These are phyloP conservation scores for Globisporangium takayamanum DNA, from an alignment of 352 stramenopile genomes.

Conservation along the genomic window DNA sequence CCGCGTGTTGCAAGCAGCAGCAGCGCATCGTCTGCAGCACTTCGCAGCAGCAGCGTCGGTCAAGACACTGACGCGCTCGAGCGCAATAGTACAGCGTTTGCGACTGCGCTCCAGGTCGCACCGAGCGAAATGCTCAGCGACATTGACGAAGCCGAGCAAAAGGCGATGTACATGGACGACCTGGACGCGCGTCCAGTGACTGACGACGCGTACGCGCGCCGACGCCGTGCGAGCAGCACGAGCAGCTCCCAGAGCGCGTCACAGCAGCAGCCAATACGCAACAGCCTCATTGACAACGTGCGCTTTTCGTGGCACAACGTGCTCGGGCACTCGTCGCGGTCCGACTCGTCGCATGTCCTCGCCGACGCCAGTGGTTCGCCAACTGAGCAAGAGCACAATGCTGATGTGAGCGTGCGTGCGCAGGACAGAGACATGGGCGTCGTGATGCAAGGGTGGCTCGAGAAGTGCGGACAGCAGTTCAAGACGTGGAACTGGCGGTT, in stretches of 20 bases:
- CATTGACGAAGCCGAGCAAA: slow-evolving; percentile 1
- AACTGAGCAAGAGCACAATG: slow-evolving; percentile 2
- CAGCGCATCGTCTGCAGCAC: not conserved
- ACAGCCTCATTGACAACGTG: slow-evolving; percentile 36
- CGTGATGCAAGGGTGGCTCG: slow-evolving; percentile 82
- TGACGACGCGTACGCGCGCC: not conserved
- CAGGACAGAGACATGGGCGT: slow-evolving; percentile 59
- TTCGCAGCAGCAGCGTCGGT: slow-evolving; percentile 11
- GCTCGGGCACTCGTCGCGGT: slow-evolving; percentile 39
- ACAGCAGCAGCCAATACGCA: slow-evolving; percentile 11
- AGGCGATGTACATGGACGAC: slow-evolving; percentile 9
- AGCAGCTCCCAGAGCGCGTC: not conserved
- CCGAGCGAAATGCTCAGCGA: slow-evolving; percentile 7
- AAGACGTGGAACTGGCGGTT: slow-evolving; percentile 89
- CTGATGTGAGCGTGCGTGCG: slow-evolving; percentile 28
- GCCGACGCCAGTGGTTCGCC: not conserved
- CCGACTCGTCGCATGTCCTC: slow-evolving; percentile 15
- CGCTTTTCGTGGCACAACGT: slow-evolving; percentile 65
- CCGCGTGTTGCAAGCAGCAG: slow-evolving; percentile 3
- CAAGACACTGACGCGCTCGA: slow-evolving; percentile 3
- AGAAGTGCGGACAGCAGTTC: slow-evolving; percentile 85
- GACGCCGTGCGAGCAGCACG: not conserved
- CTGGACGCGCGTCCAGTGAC: slow-evolving; percentile 1
- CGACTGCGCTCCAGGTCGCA: slow-evolving; percentile 13
- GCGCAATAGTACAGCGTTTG: slow-evolving; percentile 8